Base-by-base conservation (phyloP, 805 yeast species). In the Metschnikowia bowlesiae region DNA sequence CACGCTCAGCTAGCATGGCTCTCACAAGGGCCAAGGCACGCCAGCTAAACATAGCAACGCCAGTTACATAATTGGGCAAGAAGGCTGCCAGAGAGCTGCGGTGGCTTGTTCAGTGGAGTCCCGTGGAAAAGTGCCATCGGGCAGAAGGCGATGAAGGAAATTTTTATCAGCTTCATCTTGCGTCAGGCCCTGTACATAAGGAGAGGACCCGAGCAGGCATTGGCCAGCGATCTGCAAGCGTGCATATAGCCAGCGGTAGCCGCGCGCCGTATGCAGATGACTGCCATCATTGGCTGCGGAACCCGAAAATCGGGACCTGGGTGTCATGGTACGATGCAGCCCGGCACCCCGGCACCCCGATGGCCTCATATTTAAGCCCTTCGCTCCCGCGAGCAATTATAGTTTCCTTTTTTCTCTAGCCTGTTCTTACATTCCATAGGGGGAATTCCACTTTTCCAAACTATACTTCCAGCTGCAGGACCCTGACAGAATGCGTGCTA, bases 351-450 rank as follows among this genome's bases (percentile, higher is more conserved):
- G 14, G 44, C 39, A 28, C 13, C 4, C 39, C 5, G 14, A 7
- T 14, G 30, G 26, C 32, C 14, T 26, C 46, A 46, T 55, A 56
- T 53, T 45, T 52, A 50, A 39, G 14, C 31, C 33, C 31, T 26
- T 44, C 36, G 14, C 9, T 22, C 44, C 51, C 51, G n/a, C 50
- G 59, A 51, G 58, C 50, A 43, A 48, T 28, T 51, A 48, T 11
- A 6, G 42, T 53, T 55, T 44, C 59, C 53, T 28, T 54, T 54
- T 48, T 40, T 49, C 53, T 49, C 26, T 39, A 57, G 60, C 60
- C 60, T 57, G 59, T 57, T 55, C 59, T 51, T 43, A 53, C 55
- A 52, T 52, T 53, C 52, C 57, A 52, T 48, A 49, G 55, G 59
- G 60, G 58, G 58, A 54, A 54, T 39, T 34, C 33, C 46, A 14